A percentile compares a stretch with the other conserved stretches of the same genome.
Evolutionary conservation across 139 green algal genomes (phyloP).

Genomic region (Yamagishiella unicocca): DNA sequence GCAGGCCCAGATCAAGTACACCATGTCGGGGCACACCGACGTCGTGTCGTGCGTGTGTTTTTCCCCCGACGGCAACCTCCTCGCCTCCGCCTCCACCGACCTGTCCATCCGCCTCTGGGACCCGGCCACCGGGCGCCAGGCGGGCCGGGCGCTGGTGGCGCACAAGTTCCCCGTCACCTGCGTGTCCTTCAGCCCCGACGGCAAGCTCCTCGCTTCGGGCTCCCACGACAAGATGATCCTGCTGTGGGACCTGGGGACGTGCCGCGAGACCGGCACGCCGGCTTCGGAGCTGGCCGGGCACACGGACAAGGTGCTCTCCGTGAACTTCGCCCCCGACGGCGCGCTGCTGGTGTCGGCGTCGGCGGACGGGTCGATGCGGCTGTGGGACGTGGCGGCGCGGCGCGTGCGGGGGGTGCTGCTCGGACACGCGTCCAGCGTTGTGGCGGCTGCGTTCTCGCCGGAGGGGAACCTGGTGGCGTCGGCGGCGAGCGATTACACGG

Average conservation of each 20-base stretch:
- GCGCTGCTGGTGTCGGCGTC: conserved; percentile 17
- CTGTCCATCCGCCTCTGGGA: conserved; percentile 40
- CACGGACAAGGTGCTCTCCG: conserved; percentile 15
- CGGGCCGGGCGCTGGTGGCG: conserved; percentile 25
- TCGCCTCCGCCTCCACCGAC: conserved; percentile 14
- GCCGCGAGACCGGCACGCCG: neutral
- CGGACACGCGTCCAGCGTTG: conserved; percentile 28
- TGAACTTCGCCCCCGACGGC: conserved; percentile 26
- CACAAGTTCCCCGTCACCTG: conserved; percentile 29
- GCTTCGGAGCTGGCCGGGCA: conserved; percentile 11
- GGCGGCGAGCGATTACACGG: conserved; percentile 41
- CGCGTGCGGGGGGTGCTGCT: conserved; percentile 16
- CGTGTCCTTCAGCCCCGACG: conserved; percentile 16
- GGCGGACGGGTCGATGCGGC: conserved; percentile 29
- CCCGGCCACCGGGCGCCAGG: conserved; percentile 5
- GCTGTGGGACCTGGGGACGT: conserved; percentile 18
- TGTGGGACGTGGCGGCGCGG: conserved; percentile 12
- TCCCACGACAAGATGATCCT: conserved; percentile 43
- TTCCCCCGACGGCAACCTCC: neutral
- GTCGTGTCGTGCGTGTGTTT: neutral
- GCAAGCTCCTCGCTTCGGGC: neutral
- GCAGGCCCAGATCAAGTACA: neutral
- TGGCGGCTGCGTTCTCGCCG: conserved; percentile 37
- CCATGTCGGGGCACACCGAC: conserved; percentile 18
- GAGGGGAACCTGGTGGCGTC: conserved; percentile 4